These are phyloP conservation scores for Flaveria robusta DNA, from an alignment of 129 eudicot species.

Conservation along the genomic window DNA sequence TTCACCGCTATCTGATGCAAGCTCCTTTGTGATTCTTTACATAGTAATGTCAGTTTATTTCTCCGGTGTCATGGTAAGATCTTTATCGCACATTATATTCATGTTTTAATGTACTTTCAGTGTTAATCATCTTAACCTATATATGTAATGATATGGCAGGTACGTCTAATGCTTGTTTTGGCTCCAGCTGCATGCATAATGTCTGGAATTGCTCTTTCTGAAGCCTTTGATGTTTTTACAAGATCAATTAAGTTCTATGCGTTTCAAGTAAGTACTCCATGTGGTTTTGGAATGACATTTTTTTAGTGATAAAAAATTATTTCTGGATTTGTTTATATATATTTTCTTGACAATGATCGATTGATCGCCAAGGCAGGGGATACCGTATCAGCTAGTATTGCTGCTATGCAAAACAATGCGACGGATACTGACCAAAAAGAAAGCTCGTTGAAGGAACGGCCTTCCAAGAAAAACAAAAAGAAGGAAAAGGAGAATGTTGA, in stretches of 20 bases:
- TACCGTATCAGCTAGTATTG: conserved; percentile 41
- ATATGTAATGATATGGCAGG: conserved; percentile 45
- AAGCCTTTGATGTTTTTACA: conserved; percentile 81
- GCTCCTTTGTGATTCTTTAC: conserved; percentile 93
- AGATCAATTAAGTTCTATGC: conserved; percentile 76
- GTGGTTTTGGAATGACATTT: not conserved
- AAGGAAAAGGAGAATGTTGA: conserved; percentile 75
- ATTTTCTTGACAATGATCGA: not conserved
- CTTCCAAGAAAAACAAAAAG: conserved; percentile 69
- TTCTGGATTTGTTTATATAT: not conserved
- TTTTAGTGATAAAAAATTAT: not conserved
- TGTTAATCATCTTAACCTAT: not conserved
- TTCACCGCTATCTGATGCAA: conserved; percentile 90
- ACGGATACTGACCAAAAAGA: conserved; percentile 64
- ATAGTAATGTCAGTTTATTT: conserved; percentile 92
- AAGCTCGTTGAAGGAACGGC: conserved; percentile 59
- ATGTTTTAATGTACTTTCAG: conserved; percentile 15
- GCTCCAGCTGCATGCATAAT: conserved; percentile 99
- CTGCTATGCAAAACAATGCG: conserved; percentile 47
- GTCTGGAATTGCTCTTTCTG: conserved; percentile 99
- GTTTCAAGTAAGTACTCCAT: conserved; percentile 40
- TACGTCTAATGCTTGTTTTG: conserved; percentile 95
- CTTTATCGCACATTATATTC: not conserved
- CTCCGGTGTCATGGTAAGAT: conserved; percentile 95
- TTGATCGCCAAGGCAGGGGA: conserved; percentile 69